Evolutionary conservation across 306 rosid species (phyloP).

Genomic region (Lupinus albus): DNA sequence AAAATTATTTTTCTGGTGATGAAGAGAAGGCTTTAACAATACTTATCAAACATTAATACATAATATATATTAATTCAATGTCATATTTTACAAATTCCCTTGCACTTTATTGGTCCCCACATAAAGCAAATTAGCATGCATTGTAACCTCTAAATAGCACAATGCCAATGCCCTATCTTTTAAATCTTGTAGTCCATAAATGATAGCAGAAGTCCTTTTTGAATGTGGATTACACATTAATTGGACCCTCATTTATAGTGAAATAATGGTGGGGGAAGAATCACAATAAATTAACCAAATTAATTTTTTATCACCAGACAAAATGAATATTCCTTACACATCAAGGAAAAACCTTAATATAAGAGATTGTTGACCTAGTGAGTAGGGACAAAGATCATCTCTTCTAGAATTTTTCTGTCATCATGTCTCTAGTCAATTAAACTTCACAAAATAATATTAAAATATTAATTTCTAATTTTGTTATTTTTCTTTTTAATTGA

Average conservation of each 20-base stretch:
- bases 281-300: conserved; percentile 43
- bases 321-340: conserved; percentile 68
- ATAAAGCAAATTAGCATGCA: conserved; percentile 59
- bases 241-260: conserved; percentile 39
- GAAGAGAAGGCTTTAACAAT: too few relatives aligned
- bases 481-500: too few relatives aligned
- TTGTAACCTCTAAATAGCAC: conserved; percentile 47
- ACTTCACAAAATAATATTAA: too few relatives aligned
- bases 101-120: conserved; percentile 57
- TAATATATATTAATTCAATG: too few relatives aligned
- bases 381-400: too few relatives aligned
- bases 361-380: conserved; percentile 52
- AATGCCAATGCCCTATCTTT: conserved; percentile 47
- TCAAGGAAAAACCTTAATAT: conserved; percentile 37
- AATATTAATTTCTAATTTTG: too few relatives aligned
- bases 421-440: too few relatives aligned
- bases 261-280: conserved; percentile 45
- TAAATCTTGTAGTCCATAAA: conserved; percentile 50
- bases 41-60: too few relatives aligned
- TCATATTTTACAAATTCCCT: too few relatives aligned
- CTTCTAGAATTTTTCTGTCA: too few relatives aligned
- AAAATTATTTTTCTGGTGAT: too few relatives aligned
- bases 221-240: conserved; percentile 42
- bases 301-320: conserved; percentile 56
- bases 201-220: conserved; percentile 47